Evolutionary conservation across 2,329 filamentous ascomycete genomes (phyloP), one percentile per base, ranked within the genome.

Genomic region (Penicillium sp.): DNA sequence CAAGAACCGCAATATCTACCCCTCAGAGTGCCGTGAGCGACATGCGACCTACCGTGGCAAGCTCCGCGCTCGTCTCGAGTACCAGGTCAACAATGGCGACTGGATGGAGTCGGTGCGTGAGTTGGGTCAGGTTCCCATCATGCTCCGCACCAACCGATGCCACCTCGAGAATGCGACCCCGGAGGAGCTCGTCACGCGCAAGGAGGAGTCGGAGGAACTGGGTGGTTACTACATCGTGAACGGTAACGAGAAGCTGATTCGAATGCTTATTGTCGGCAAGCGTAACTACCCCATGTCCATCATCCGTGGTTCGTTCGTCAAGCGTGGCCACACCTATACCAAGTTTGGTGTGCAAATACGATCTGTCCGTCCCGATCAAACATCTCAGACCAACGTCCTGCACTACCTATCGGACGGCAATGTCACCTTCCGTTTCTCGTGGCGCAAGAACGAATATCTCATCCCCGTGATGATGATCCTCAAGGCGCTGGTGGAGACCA

Each of bases 181-280:
- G 0, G 84, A 85, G 9, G 78, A 86, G 61, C 78, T 98, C 13
- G 89, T 97, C 24, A 78, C 86, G 54, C 82, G 82, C 50, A 95
- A 96, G 67, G 93, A 98, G 71, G 93, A 98, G 69, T 87, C 90
- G 0, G 93, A 98, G 69, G 93, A 98, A 69, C 73, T 97, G 26
- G 93, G 93, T 29, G 93, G 93, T 36, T 98, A 97, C 69, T 98
- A 97, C 65, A 83, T 98, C 61, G 87, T 98, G 62, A 98, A 98
- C 67, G 93, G 93, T 55, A 95, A 90, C 63, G 93, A 98, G 69
- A 97, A 96, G 74, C 81, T 97, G 47, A 89, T 97, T 60, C 88
- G 93, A 64, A 83, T 97, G 75, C 77, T 98, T 52, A 84, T 95
- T 54, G 81, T 97, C 52, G 89, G 89, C 65, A 82, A 88, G 69